A percentile compares a stretch with the other conserved stretches of the same genome.
Conservation (phyloP, 345 rosid genomes). For the Durio zibethinus region DNA sequence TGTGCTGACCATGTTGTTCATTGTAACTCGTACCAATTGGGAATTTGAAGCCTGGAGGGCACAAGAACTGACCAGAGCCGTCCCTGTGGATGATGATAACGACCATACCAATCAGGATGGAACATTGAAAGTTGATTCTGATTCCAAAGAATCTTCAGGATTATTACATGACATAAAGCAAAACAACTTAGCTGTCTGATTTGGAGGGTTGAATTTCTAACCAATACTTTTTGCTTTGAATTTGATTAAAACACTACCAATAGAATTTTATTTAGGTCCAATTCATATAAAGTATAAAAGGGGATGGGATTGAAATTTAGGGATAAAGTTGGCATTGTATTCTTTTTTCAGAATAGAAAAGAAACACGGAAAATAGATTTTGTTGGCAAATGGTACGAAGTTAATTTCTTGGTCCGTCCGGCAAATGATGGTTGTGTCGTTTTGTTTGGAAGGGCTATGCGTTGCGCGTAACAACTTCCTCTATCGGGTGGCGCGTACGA, state of each 20-base stretch:
- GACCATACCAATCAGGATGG: background rate
- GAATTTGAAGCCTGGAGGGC: conserved; percentile 57
- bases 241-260: background rate
- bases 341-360: background rate
- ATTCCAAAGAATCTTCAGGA: conserved; percentile 8
- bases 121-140: background rate
- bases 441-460: too few species aligned
- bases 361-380: background rate
- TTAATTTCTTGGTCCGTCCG: background rate
- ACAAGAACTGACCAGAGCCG: conserved; percentile 4
- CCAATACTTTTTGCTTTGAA: background rate
- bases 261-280: background rate
- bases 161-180: background rate
- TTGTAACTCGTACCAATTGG: conserved; percentile 66
- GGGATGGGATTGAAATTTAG: background rate
- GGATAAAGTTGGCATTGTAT: background rate
- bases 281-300: background rate
- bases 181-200: conserved; percentile 3
- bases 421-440: too few species aligned
- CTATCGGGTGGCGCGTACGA: too few species aligned
- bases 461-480: too few species aligned
- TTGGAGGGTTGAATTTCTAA: conserved; percentile 1
- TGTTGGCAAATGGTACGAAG: background rate
- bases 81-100: background rate
- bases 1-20: conserved; percentile 55